phyloP scores from a whole-genome alignment of 179 eudicot species.

The Beta macrorhiza region DNA sequence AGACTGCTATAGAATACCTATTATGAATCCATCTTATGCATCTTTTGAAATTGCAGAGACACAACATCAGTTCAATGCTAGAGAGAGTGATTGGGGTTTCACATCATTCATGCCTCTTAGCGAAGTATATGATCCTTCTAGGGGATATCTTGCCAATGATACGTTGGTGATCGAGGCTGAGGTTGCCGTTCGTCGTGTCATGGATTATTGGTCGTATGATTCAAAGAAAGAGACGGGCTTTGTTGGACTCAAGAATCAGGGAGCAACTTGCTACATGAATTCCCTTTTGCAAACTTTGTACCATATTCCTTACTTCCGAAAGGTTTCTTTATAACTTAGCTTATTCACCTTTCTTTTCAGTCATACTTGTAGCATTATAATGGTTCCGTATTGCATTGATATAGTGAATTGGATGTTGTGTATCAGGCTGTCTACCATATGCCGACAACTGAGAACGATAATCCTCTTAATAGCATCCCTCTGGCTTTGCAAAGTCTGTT shows the following conservation, averaged over 20 bases:
- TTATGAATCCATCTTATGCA: not conserved
- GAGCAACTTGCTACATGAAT: constrained; percentile 92
- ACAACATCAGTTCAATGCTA: constrained; percentile 69
- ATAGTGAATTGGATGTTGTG: constrained; percentile 19
- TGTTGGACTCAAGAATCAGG: constrained; percentile 91
- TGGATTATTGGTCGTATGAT: constrained; percentile 68
- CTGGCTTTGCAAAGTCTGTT: constrained; percentile 81
- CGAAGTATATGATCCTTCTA: constrained; percentile 67
- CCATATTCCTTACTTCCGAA: constrained; percentile 86
- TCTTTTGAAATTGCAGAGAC: constrained; percentile 50
- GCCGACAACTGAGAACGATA: constrained; percentile 86
- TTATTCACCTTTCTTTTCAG: constrained; percentile 18
- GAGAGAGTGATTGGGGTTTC: constrained; percentile 93
- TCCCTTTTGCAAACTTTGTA: constrained; percentile 74
- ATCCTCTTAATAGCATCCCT: constrained; percentile 73
- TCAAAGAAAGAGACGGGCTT: constrained; percentile 87
- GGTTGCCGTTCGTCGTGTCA: constrained; percentile 65
- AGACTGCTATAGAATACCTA: not conserved
- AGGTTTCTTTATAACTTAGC: constrained; percentile 35
- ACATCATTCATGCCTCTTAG: constrained; percentile 79
- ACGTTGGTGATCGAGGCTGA: constrained; percentile 70
- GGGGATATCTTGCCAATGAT: constrained; percentile 72
- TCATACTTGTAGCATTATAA: not conserved
- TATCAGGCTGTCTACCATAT: constrained; percentile 83
- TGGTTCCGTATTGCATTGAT: not conserved